phyloP scores from a whole-genome alignment of 495 filamentous ascomycete species.

The Penicillium steckii region DNA sequence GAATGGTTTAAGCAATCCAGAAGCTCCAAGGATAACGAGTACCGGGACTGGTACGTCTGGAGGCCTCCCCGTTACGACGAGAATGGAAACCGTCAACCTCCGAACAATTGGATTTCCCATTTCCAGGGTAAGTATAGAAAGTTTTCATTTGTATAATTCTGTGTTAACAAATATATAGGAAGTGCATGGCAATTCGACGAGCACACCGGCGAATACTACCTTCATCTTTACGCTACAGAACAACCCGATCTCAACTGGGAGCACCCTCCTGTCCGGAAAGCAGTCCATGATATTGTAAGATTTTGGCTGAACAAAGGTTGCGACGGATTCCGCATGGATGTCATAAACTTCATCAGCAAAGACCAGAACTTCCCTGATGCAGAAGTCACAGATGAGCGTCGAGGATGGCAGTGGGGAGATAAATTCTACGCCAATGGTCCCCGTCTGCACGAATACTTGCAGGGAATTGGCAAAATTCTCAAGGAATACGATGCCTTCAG shows the following conservation, averaged over 20 bases:
- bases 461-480: constrained; percentile 64
- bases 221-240: constrained; percentile 62
- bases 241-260: constrained; percentile 81
- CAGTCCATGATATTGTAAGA: constrained; percentile 64
- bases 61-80: constrained; percentile 55
- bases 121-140: constrained; percentile 46
- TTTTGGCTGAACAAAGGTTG: constrained; percentile 72
- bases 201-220: constrained; percentile 63
- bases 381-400: constrained; percentile 50
- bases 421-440: constrained; percentile 64
- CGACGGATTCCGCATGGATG: constrained; percentile 70
- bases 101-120: constrained; percentile 67
- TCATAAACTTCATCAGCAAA: constrained; percentile 68
- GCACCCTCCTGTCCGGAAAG: constrained; percentile 55
- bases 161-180: constrained; percentile 23
- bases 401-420: constrained; percentile 53
- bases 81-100: constrained; percentile 60
- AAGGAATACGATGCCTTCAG: constrained; percentile 65
- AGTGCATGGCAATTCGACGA: constrained; percentile 68
- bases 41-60: constrained; percentile 76
- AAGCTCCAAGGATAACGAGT: constrained; percentile 55
- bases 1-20: constrained; percentile 71
- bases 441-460: constrained; percentile 61
- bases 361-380: constrained; percentile 59
- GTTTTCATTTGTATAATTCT: background rate